phyloP scores from a whole-genome alignment of 257 asterid genomes.

The Solanum pimpinellifolium region DNA sequence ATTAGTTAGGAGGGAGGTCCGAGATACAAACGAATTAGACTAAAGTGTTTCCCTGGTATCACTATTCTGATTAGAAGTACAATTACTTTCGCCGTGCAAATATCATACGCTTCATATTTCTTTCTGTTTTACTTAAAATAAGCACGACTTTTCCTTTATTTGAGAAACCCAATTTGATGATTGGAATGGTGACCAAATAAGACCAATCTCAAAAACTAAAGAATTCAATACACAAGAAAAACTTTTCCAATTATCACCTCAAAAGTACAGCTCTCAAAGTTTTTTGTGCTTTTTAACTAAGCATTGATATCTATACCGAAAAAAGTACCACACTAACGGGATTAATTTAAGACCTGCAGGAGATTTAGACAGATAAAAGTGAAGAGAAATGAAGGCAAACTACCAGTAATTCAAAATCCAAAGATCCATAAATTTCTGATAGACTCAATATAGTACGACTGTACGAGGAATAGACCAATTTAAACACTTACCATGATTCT shows the following conservation, averaged over 20 bases:
- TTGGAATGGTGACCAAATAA: background rate
- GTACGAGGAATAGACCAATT: background rate
- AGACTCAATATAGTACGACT: background rate
- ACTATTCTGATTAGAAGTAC: background rate
- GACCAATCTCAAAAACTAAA: background rate
- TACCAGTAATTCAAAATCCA: background rate
- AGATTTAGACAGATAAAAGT: background rate
- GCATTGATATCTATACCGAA: background rate
- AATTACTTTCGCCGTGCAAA: background rate
- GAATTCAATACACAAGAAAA: background rate
- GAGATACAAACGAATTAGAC: background rate
- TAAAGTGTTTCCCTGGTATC: background rate
- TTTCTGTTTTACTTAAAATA: background rate
- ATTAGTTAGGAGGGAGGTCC: background rate
- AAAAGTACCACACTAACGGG: background rate
- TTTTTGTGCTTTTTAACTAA: background rate
- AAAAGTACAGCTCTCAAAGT: background rate
- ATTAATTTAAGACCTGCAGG: background rate
- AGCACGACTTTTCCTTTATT: background rate
- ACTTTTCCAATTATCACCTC: background rate
- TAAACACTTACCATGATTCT: constrained; percentile 59
- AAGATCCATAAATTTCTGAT: background rate
- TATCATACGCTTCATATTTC: background rate
- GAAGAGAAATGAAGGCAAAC: background rate
- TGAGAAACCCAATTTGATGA: background rate